Evolutionary conservation across 23 red algal genomes (phyloP), one percentile per base, ranked within the genome.

Genomic region (Gracilariopsis chorda): DNA sequence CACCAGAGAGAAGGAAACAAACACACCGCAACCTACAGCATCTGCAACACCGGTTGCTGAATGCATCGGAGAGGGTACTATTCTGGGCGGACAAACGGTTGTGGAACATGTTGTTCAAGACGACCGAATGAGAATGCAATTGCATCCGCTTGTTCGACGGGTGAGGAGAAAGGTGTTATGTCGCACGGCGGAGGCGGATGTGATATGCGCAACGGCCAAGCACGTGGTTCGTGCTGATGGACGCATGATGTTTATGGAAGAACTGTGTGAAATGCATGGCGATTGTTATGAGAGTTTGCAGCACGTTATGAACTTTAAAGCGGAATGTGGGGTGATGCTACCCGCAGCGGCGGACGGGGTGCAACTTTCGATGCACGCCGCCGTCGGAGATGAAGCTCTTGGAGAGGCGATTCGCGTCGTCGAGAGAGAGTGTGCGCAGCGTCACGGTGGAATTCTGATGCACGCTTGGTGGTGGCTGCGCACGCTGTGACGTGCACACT

Each of bases 281-380:
- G 67, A 73, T 42, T 73, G 67, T 23, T 9, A 46, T 3, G 2
- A 27, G 2, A 36, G 67, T 23, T 42, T 36, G 1, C 67, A 73
- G 40, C 67, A 42, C 17, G 28, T 73, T 36, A 36, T 73, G 4
- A 73, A 73, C 67, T 73, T 73, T 42, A 73, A 73, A 42, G 67
- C 67, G 67, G n/a, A 36, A 24, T 73, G 67, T 23, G 67, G 37
- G 5, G 67, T 73, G 11, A 73, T 23, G 5, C 67, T 73, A 42
- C 67, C 67, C n/a, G n/a, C 67, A 23, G 40, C 67, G 6, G 67
- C 32, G 28, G 67, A 73, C 67, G 67, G 67, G n/a, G 67, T 42
- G 67, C 67, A 42, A 4, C 20, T 73, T 3, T 45, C 67, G 37
- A 73, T 73, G 67, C 67, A 73, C 67, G 23, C 67, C 11, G 67